phyloP scores from a whole-genome alignment of 2,329 filamentous ascomycete genomes.

The Karstenula rhodostoma region DNA sequence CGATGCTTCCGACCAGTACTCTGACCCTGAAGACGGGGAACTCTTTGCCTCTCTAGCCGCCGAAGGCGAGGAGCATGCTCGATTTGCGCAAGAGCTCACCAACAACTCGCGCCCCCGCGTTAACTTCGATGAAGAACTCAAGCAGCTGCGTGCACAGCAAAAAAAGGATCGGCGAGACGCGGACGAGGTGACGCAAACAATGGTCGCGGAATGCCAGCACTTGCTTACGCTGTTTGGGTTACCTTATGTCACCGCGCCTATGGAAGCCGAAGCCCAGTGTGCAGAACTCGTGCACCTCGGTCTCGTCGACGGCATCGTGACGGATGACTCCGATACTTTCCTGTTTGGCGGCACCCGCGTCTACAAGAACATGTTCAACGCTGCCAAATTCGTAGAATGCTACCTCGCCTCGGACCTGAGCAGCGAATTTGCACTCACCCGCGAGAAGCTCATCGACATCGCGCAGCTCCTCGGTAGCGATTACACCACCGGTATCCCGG shows the following conservation, averaged over 20 bases:
- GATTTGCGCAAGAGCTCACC: constrained; percentile 89
- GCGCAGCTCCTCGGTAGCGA: constrained; percentile 93
- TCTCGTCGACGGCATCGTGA: constrained; percentile 96
- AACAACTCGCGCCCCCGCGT: constrained; percentile 72
- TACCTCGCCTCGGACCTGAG: constrained; percentile 86
- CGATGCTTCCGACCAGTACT: constrained; percentile 57
- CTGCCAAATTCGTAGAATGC: constrained; percentile 97
- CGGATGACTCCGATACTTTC: constrained; percentile 96
- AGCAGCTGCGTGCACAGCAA: constrained; percentile 87
- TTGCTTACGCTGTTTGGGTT: constrained; percentile 89
- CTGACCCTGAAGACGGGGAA: constrained; percentile 91
- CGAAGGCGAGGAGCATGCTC: constrained; percentile 92
- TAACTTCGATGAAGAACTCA: constrained; percentile 87
- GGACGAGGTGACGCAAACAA: constrained; percentile 94
- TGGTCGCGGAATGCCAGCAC: constrained; percentile 95
- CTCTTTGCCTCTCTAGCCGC: constrained; percentile 84
- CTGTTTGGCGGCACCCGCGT: constrained; percentile 95
- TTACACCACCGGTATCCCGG: constrained; percentile 91
- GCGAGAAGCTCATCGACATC: constrained; percentile 86
- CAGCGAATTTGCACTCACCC: constrained; percentile 84
- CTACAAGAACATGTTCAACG: constrained; percentile 99
- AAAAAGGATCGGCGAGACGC: constrained; percentile 96
- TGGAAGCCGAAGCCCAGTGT: constrained; percentile 99
- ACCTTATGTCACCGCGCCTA: constrained; percentile 95
- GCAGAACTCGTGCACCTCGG: constrained; percentile 86